phyloP scores from a whole-genome alignment of 257 asterid genomes.

The Scutellaria minor region DNA sequence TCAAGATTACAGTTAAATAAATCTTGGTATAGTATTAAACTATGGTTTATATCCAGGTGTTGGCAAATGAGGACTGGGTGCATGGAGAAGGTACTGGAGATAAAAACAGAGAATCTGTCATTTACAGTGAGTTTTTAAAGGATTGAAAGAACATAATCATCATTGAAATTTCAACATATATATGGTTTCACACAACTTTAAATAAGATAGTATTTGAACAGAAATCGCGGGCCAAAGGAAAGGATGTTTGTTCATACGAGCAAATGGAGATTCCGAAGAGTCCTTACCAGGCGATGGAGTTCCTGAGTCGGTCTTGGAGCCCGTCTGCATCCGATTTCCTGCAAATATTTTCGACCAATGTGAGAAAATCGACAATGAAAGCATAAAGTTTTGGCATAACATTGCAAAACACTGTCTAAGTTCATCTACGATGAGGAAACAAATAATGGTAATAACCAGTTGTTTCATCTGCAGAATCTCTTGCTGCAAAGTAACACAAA shows the following conservation, averaged over 20 bases:
- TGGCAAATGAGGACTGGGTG: slow-evolving; percentile 22
- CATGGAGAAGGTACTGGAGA: slow-evolving; percentile 37
- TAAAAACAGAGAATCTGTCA: slow-evolving; percentile 34
- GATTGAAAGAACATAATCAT: background rate
- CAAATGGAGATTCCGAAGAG: slow-evolving; percentile 46
- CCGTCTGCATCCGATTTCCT: slow-evolving; percentile 56
- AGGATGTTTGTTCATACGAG: slow-evolving; percentile 32
- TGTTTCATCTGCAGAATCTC: slow-evolving; percentile 34
- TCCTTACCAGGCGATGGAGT: slow-evolving; percentile 58
- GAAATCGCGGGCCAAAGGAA: slow-evolving; percentile 38
- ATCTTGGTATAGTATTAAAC: background rate
- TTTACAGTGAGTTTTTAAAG: slow-evolving; percentile 37
- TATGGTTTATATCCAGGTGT: slow-evolving; percentile 30
- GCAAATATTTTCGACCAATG: slow-evolving; percentile 54
- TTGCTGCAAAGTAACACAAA: slow-evolving; percentile 31
- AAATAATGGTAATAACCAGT: no score
- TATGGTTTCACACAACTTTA: background rate
- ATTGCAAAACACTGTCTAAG: no score
- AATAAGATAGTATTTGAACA: slow-evolving; percentile 1
- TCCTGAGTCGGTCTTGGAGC: slow-evolving; percentile 61
- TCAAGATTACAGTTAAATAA: no score
- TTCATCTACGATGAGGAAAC: no score
- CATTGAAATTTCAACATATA: no score
- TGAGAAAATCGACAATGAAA: slow-evolving; percentile 32
- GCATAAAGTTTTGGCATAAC: no score